phyloP scores from a whole-genome alignment of 208 protist species.

The Leishmania amazonensis region DNA sequence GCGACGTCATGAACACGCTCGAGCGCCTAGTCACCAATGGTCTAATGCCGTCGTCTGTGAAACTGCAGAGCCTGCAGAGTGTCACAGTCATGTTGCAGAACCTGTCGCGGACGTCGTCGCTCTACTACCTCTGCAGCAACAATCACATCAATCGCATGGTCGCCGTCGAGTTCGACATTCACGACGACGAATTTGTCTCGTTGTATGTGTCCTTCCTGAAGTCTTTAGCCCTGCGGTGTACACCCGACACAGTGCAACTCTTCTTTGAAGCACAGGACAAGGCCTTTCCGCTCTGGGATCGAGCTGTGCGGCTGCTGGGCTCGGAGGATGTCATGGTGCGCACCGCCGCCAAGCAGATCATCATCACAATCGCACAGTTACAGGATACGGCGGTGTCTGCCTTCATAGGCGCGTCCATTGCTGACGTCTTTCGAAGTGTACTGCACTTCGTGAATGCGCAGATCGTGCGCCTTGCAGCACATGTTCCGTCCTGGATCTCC shows the following conservation, averaged over 20 bases:
- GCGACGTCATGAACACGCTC: conserved; percentile 65
- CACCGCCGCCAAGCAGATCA: conserved; percentile 79
- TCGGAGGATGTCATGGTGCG: conserved; percentile 73
- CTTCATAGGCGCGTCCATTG: conserved; percentile 49
- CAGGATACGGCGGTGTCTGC: conserved; percentile 42
- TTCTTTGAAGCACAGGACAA: conserved; percentile 70
- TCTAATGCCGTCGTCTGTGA: conserved; percentile 44
- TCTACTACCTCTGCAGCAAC: conserved; percentile 87
- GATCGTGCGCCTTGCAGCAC: conserved; percentile 40
- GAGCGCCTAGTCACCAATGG: conserved; percentile 74
- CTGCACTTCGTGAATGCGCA: conserved; percentile 33
- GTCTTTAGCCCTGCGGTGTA: conserved; percentile 78
- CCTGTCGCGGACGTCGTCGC: conserved; percentile 53
- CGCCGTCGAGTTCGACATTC: conserved; percentile 65
- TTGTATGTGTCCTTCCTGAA: conserved; percentile 89
- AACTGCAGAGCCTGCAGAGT: conserved; percentile 71
- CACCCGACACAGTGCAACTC: conserved; percentile 77
- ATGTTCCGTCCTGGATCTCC: conserved; percentile 26
- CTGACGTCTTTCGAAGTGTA: conserved; percentile 48
- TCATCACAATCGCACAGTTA: conserved; percentile 73
- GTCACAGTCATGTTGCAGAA: conserved; percentile 86
- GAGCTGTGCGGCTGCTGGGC: conserved; percentile 58
- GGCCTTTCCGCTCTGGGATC: conserved; percentile 77
- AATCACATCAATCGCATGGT: conserved; percentile 91
- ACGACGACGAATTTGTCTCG: conserved; percentile 83